phyloP scores from a whole-genome alignment of 768 basidiomycete species.

The Tulasnella sp. region DNA sequence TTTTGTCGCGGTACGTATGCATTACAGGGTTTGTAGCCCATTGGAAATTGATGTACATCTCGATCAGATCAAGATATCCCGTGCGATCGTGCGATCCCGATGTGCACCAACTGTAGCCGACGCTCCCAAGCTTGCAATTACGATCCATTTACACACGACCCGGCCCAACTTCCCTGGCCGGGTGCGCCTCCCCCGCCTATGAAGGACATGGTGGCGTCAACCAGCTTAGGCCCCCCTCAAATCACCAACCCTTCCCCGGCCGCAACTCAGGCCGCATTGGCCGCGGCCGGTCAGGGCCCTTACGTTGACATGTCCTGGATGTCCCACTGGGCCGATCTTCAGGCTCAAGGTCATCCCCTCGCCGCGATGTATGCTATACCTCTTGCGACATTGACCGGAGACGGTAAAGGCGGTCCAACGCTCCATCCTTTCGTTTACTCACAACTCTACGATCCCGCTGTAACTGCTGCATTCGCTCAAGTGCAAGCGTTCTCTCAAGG shows the following conservation, averaged over 20 bases:
- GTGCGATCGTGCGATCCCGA: conserved; percentile 5
- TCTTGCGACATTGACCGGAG: not conserved
- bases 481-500: not conserved
- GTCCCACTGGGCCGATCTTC: conserved; percentile 1
- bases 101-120: conserved; percentile 6
- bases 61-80: conserved; percentile 7
- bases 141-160: conserved; percentile 9
- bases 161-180: conserved; percentile 10
- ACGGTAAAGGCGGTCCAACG: not conserved
- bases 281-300: not conserved
- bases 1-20: conserved; percentile 1
- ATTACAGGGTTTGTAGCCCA: not conserved
- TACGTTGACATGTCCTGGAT: conserved; percentile 13
- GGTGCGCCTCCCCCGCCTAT: not conserved
- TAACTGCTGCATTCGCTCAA: conserved; percentile 2
- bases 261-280: not conserved
- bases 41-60: not conserved
- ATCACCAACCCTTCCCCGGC: not conserved
- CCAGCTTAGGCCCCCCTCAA: not conserved
- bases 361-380: not conserved
- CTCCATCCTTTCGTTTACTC: not conserved
- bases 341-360: conserved; percentile 1
- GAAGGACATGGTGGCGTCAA: not conserved
- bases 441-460: not conserved
- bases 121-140: conserved; percentile 1